Percentiles rank a stretch among this genome's conserved stretches.
phyloP scores from a whole-genome alignment of 192 early-diverging fungal species.

The Chytriomyces sp. region DNA sequence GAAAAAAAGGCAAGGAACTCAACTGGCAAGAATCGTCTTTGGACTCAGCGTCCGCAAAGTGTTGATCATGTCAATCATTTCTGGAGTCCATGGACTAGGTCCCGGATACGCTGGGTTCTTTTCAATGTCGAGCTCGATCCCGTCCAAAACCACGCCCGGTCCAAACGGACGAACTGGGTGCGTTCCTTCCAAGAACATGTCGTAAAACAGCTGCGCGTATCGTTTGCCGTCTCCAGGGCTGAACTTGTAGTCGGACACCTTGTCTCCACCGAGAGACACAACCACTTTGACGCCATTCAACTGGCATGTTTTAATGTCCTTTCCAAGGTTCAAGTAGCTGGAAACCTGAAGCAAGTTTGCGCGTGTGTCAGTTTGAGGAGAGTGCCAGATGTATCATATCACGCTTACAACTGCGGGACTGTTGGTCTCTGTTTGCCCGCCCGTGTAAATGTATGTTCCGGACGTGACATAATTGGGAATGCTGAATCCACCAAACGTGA shows the following conservation, averaged over 20 bases:
- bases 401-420: background rate
- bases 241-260: conserved; percentile 15
- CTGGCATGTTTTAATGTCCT: conserved; percentile 21
- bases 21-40: conserved; percentile 3
- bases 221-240: conserved; percentile 11
- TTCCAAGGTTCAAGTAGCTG: conserved; percentile 1
- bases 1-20: background rate
- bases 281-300: conserved; percentile 7
- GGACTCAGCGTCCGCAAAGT: conserved; percentile 5
- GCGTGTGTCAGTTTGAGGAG: too few species aligned
- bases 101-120: conserved; percentile 19
- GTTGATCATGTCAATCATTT: conserved; percentile 16
- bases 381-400: too few species aligned
- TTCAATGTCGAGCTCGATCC: conserved; percentile 27
- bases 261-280: conserved; percentile 31
- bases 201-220: conserved; percentile 24
- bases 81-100: background rate
- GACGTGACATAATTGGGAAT: background rate
- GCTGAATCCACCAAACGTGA: conserved; percentile 16
- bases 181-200: conserved; percentile 24
- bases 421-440: conserved; percentile 3
- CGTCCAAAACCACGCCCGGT: conserved; percentile 17
- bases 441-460: conserved; percentile 14
- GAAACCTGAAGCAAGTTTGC: background rate
- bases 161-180: conserved; percentile 15